Conservation (phyloP, 208 protist species). For the Trypanosoma platydactyli region DNA sequence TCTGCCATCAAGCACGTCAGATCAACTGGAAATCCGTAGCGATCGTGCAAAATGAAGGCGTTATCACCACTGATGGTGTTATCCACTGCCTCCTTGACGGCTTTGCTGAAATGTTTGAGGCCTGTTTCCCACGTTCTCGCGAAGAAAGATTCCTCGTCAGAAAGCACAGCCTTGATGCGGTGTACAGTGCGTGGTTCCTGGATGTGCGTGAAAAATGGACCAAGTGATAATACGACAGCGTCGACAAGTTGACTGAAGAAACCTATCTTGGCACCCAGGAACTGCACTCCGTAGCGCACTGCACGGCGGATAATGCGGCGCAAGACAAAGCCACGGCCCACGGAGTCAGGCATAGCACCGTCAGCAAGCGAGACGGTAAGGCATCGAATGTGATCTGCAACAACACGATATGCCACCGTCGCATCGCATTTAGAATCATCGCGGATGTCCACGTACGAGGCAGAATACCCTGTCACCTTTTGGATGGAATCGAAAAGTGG, state of each 20-base stretch:
- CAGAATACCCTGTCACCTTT: slow-evolving; percentile 83
- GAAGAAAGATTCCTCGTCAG: slow-evolving; percentile 97
- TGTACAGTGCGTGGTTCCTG: slow-evolving; percentile 69
- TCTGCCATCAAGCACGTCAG: slow-evolving; percentile 97
- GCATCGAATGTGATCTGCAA: slow-evolving; percentile 99
- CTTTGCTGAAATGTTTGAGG: slow-evolving; percentile 92
- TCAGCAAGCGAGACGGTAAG: slow-evolving; percentile 97
- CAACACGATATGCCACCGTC: slow-evolving; percentile 97
- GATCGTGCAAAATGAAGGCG: slow-evolving; percentile 95
- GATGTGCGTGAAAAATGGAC: slow-evolving; percentile 95
- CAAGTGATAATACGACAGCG: slow-evolving; percentile 88
- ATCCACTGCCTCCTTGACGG: slow-evolving; percentile 67
- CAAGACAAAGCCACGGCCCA: slow-evolving; percentile 97
- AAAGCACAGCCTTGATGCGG: slow-evolving; percentile 89
- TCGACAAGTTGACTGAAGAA: slow-evolving; percentile 95
- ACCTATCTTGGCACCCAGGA: slow-evolving; percentile 90
- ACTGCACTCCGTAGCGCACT: slow-evolving; percentile 96
- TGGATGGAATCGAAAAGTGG: slow-evolving; percentile 97
- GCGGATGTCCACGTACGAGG: slow-evolving; percentile 86
- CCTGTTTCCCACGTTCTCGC: slow-evolving; percentile 94
- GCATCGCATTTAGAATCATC: slow-evolving; percentile 85
- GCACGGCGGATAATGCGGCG: slow-evolving; percentile 97
- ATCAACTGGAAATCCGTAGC: slow-evolving; percentile 98
- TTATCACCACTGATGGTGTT: slow-evolving; percentile 84
- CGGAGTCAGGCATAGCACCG: slow-evolving; percentile 94